Base-by-base conservation (phyloP, 208 protist species). In the Acanthamoeba culbertsoni region DNA sequence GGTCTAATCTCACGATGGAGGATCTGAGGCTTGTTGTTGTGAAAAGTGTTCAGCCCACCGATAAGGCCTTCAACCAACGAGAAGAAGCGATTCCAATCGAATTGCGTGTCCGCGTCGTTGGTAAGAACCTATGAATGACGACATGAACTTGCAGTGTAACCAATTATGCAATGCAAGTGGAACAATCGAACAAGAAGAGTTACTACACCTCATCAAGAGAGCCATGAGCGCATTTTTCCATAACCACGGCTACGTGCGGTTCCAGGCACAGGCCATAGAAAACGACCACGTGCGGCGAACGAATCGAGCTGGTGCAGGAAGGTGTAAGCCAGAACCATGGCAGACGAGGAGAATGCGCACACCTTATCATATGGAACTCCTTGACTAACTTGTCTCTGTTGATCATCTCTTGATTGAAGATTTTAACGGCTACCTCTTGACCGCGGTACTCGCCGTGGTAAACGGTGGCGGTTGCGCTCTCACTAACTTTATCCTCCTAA, bases 51-150 rank as follows among this genome's bases (percentile, higher is more conserved):
- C 14, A 89, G 51, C 40, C 79, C 79, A 65, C 79, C 55, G 55
- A 65, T 65, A n/a, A 89, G 55, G 55, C 79, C 79, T 26, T 89
- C 55, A 16, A 33, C 53, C 33, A 89, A 51, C 40, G 46, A 65
- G 79, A 89, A 89, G 79, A 89, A 89, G 16, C 79, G 79, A 31
- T 89, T 65, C 79, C 79, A 89, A 33, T 65, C 79, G 35, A 89
- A 89, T 33, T 89, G 51, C 23, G 12, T 45, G 16, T 89, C 55
- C 31, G 79, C 37, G 42, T 84, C 26, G 23, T 84, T 84, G 45
- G 73, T 43, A 37, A 84, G 45, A 84, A 84, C 73, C 73, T 84
- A 62, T 26, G 55, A 6, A n/a, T 1, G 55, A 62, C 16, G 55
- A n/a, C 7, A 62, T 33, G 14, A 62, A 37, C 1, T 6, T 45